Conservation (phyloP, 345 rosid species). For the Clausena lansium region DNA sequence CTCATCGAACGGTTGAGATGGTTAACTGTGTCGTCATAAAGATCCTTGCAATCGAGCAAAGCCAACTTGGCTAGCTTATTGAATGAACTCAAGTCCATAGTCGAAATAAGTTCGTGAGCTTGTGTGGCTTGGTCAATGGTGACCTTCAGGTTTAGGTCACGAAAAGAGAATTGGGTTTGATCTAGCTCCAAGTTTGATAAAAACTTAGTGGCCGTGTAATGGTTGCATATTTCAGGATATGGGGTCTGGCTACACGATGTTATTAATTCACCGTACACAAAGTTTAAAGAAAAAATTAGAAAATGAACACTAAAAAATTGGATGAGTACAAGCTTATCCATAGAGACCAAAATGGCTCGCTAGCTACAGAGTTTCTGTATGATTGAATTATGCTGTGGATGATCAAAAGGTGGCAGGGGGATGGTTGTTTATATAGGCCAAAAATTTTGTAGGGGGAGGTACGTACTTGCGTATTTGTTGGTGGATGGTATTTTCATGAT, state of each 20-base stretch:
- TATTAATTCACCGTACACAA: constrained; percentile 27
- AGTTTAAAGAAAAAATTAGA: constrained; percentile 10
- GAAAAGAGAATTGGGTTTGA: constrained; percentile 29
- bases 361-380: neutral
- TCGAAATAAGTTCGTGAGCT: constrained; percentile 45
- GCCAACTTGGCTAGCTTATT: constrained; percentile 49
- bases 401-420: constrained; percentile 15
- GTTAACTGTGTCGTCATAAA: constrained; percentile 51
- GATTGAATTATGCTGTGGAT: constrained; percentile 8
- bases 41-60: constrained; percentile 62
- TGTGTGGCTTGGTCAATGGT: constrained; percentile 52
- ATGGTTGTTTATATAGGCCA: constrained; percentile 29
- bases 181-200: constrained; percentile 5
- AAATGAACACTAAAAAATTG: constrained; percentile 11
- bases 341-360: neutral
- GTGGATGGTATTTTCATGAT: neutral
- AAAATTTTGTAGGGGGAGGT: neutral
- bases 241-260: constrained; percentile 64
- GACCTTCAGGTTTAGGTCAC: constrained; percentile 42
- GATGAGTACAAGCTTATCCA: constrained; percentile 30
- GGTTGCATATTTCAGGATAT: constrained; percentile 47
- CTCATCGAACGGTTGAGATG: constrained; percentile 53
- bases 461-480: neutral
- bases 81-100: constrained; percentile 40
- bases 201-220: constrained; percentile 26